Conservation (phyloP, 192 early-diverging fungal species). For the Coemansia sp. region DNA sequence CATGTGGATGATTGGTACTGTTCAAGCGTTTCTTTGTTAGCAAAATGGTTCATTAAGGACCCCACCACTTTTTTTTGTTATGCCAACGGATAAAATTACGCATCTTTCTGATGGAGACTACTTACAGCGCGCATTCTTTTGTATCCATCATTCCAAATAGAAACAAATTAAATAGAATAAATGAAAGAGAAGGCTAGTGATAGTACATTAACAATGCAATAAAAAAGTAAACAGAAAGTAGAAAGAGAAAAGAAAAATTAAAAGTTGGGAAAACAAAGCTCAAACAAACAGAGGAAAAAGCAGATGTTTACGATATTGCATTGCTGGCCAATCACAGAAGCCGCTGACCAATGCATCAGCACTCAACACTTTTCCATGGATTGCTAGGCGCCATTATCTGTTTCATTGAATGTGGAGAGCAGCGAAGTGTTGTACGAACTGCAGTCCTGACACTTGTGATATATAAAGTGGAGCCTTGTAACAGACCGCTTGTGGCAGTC, state of each 20-base stretch:
- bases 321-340: slow-evolving; percentile 7
- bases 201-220: not conserved
- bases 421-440: slow-evolving; percentile 84
- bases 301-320: not conserved
- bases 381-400: not conserved
- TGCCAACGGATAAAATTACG: not conserved
- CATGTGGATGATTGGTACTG: not conserved
- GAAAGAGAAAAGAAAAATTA: slow-evolving; percentile 2
- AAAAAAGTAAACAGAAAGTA: not conserved
- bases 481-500: slow-evolving; percentile 87
- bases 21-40: not conserved
- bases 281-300: not conserved
- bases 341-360: not conserved
- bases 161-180: slow-evolving; percentile 1
- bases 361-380: not conserved
- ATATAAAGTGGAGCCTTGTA: slow-evolving; percentile 92
- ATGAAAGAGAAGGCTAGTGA: not conserved
- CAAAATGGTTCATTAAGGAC: not conserved
- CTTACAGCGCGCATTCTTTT: slow-evolving; percentile 48
- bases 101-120: not conserved
- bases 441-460: slow-evolving; percentile 91
- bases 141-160: slow-evolving; percentile 25
- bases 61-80: not conserved
- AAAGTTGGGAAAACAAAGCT: not conserved
- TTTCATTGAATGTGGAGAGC: slow-evolving; percentile 15